A percentile compares a stretch with the other conserved stretches of the same genome.
phyloP scores from a whole-genome alignment of 2,329 filamentous ascomycete species.

The Plenodomus biglobosus region DNA sequence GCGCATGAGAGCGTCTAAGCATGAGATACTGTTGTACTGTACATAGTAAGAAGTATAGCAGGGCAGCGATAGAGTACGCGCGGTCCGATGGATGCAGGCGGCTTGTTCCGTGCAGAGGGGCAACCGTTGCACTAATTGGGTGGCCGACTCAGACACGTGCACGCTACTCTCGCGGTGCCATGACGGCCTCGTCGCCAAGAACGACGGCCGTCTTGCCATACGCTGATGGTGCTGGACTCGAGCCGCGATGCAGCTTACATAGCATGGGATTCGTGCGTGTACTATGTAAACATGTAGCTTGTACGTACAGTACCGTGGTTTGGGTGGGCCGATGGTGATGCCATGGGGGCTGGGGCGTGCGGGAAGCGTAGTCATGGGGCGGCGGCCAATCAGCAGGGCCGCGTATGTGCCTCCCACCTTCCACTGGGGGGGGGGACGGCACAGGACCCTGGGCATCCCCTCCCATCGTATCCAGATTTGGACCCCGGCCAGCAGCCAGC shows the following conservation, averaged over 20 bases:
- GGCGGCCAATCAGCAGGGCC: not conserved
- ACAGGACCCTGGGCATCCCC: too few relatives aligned
- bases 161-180: not conserved
- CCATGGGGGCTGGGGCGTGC: too few relatives aligned
- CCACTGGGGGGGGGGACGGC: too few relatives aligned
- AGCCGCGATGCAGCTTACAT: too few relatives aligned
- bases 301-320: too few relatives aligned
- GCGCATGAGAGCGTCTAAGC: too few relatives aligned
- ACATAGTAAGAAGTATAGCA: slow-evolving; percentile 5
- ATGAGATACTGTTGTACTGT: too few relatives aligned
- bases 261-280: too few relatives aligned
- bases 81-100: slow-evolving; percentile 1
- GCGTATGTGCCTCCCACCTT: not conserved
- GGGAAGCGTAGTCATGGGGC: too few relatives aligned
- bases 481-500: not conserved
- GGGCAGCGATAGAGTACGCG: slow-evolving; percentile 8
- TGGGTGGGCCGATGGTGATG: not conserved
- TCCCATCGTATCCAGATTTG: too few relatives aligned
- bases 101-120: not conserved
- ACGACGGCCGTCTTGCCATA: not conserved
- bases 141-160: not conserved
- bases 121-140: not conserved
- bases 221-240: not conserved
- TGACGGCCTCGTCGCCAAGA: not conserved
- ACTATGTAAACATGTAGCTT: too few relatives aligned